Evolutionary conservation across 306 rosid species (phyloP).

Genomic region (Cotoneaster glaucophyllus): DNA sequence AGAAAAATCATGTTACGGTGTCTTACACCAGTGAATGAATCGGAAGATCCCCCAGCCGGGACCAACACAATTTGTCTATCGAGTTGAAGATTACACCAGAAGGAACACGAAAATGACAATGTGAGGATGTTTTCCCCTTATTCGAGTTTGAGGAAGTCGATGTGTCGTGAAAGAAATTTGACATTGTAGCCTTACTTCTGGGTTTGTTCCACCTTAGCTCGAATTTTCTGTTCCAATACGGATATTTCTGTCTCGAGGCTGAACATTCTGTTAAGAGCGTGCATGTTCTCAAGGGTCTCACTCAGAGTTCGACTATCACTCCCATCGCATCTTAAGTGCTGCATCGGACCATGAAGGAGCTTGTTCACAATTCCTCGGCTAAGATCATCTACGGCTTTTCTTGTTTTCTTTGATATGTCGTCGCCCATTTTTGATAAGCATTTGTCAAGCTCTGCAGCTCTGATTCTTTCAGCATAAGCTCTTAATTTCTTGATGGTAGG

Average conservation of each 20-base stretch:
- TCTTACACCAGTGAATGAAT: slow-evolving; percentile 28
- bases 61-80: slow-evolving; percentile 23
- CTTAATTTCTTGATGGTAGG: slow-evolving; percentile 95
- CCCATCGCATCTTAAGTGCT: slow-evolving; percentile 95
- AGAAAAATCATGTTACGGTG: slow-evolving; percentile 23
- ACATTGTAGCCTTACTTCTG: slow-evolving; percentile 44
- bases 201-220: slow-evolving; percentile 93
- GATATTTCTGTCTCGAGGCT: slow-evolving; percentile 87
- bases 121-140: slow-evolving; percentile 24
- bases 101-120: slow-evolving; percentile 21
- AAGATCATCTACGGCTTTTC: slow-evolving; percentile 89
- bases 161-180: slow-evolving; percentile 23
- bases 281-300: slow-evolving; percentile 97
- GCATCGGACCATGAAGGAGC: slow-evolving; percentile 99
- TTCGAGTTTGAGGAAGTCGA: slow-evolving; percentile 27
- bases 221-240: slow-evolving; percentile 82
- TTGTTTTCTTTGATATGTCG: slow-evolving; percentile 79
- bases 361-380: slow-evolving; percentile 94
- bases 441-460: slow-evolving; percentile 86
- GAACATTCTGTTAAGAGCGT: slow-evolving; percentile 96
- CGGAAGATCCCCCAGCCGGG: slow-evolving; percentile 24
- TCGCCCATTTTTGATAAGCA: slow-evolving; percentile 98
- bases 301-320: slow-evolving; percentile 83
- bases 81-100: slow-evolving; percentile 29
- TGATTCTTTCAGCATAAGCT: slow-evolving; percentile 93